Base-by-base conservation (phyloP, 1,284 basidiomycete genomes). In the Dichomitus squalens region DNA sequence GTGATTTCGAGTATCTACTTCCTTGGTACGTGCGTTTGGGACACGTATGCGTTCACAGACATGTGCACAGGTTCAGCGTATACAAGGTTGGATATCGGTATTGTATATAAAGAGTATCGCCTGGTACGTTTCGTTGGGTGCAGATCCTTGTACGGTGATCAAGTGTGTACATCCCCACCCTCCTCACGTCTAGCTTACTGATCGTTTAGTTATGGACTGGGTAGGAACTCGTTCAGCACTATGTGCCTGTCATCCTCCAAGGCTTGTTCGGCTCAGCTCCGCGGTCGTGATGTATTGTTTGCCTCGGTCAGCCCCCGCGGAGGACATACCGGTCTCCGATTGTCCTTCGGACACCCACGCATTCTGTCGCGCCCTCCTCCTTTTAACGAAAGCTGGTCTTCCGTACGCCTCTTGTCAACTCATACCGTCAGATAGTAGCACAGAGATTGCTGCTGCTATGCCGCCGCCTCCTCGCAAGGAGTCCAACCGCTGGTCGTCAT, bases 401-500 rank as follows among this genome's bases (percentile, higher is more conserved):
- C n/a, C 25, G 12, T 29, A 14, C 25, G 12, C 25, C 23, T 25
- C 20, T 41, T 16, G 29, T 44, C 41, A 23, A 16, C 41, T 12
- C 21, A 14, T 14, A 14, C 20, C 20, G 21, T 44, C 16, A 8
- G 8, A 4, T 23, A 12, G 21, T 29, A n/a, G 11, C 18, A 3
- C 12, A 33, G 31, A 33, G 12, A 33, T 33, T 12, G 31, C 31
- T 33, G 7, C 25, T 18, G 25, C 23, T 44, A 31, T 40, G 35
- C 46, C 21, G 9, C 16, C 50, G 4, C 47, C 53, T 31, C 53
- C 59, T 25, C 55, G 59, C 36, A 58, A 52, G 44, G 52, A 40
- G 48, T 58, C 53, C 52, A 50, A 57, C n/a, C n/a, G n/a, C 29
- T 31, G 5, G 29, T 11, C 29, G 6, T 31, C 29, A 11, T 31